These are phyloP conservation scores for Orbilia brochopaga DNA, from an alignment of 2,329 filamentous ascomycete species.

Conservation along the genomic window DNA sequence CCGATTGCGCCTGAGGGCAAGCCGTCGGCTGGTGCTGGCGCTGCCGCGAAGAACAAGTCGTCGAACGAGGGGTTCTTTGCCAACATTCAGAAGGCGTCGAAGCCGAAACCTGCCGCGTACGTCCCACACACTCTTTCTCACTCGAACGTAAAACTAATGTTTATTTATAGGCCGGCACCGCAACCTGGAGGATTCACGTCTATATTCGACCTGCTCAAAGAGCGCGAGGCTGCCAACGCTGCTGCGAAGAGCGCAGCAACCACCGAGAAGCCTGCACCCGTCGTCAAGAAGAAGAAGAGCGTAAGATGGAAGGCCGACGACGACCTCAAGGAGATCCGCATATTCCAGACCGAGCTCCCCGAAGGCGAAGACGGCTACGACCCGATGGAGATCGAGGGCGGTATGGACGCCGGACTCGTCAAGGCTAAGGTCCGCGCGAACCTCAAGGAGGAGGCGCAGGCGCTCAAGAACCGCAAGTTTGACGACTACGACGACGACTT, in stretches of 20 bases:
- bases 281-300: conserved; percentile 48
- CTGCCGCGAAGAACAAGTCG: conserved; percentile 30
- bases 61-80: conserved; percentile 46
- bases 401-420: conserved; percentile 40
- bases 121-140: conserved; percentile 1
- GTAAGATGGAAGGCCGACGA: conserved; percentile 48
- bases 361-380: conserved; percentile 46
- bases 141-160: neutral
- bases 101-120: conserved; percentile 41
- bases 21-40: conserved; percentile 6
- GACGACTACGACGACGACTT: conserved; percentile 47
- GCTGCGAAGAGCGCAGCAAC: conserved; percentile 31
- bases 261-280: conserved; percentile 34
- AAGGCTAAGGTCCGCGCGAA: conserved; percentile 45
- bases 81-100: conserved; percentile 46
- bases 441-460: conserved; percentile 44
- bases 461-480: conserved; percentile 38
- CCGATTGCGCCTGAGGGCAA: conserved; percentile 40
- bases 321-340: conserved; percentile 34
- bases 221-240: conserved; percentile 46
- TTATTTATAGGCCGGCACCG: conserved; percentile 17
- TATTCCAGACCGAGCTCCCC: conserved; percentile 45
- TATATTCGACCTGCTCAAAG: conserved; percentile 46
- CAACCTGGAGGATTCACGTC: conserved; percentile 48
- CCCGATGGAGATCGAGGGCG: conserved; percentile 41